phyloP scores from a whole-genome alignment of 495 filamentous ascomycete genomes.

The Aspergillus bertholletiae region DNA sequence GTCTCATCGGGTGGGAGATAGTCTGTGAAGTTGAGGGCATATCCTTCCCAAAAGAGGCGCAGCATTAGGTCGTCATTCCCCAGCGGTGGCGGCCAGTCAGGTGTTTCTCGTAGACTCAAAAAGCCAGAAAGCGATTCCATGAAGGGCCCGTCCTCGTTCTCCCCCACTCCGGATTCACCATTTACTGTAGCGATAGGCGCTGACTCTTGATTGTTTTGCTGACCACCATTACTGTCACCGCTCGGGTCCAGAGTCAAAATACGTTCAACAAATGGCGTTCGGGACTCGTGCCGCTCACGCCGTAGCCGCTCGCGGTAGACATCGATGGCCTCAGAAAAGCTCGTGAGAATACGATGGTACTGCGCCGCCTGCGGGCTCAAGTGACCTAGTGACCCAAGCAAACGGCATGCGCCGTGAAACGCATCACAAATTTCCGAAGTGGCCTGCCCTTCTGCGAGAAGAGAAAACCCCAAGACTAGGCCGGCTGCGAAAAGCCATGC shows the following conservation, averaged over 20 bases:
- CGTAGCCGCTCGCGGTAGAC: slow-evolving; percentile 31
- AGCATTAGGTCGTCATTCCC: not conserved
- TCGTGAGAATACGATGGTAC: slow-evolving; percentile 33
- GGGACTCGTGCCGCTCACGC: slow-evolving; percentile 1
- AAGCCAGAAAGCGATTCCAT: not conserved
- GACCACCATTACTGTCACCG: not conserved
- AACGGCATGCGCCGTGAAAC: slow-evolving; percentile 27
- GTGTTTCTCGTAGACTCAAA: not conserved
- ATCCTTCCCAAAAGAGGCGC: not conserved
- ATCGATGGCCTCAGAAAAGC: slow-evolving; percentile 28
- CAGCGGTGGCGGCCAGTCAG: not conserved
- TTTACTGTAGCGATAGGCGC: not conserved
- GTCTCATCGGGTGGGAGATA: not conserved
- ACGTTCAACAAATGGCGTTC: not conserved
- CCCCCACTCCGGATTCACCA: not conserved
- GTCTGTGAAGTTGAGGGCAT: not conserved
- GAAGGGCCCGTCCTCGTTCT: not conserved
- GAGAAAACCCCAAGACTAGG: slow-evolving; percentile 40
- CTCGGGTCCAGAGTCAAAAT: not conserved
- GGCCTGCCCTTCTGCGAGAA: slow-evolving; percentile 34
- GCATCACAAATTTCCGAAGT: slow-evolving; percentile 30
- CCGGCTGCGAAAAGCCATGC: slow-evolving; percentile 41
- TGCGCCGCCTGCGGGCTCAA: slow-evolving; percentile 41
- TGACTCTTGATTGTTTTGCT: not conserved
- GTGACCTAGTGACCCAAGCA: slow-evolving; percentile 29